Percentiles rank a stretch among this genome's conserved stretches.
Evolutionary conservation across 2,329 filamentous ascomycete species (phyloP).

Genomic region (Aspergillus texensis): DNA sequence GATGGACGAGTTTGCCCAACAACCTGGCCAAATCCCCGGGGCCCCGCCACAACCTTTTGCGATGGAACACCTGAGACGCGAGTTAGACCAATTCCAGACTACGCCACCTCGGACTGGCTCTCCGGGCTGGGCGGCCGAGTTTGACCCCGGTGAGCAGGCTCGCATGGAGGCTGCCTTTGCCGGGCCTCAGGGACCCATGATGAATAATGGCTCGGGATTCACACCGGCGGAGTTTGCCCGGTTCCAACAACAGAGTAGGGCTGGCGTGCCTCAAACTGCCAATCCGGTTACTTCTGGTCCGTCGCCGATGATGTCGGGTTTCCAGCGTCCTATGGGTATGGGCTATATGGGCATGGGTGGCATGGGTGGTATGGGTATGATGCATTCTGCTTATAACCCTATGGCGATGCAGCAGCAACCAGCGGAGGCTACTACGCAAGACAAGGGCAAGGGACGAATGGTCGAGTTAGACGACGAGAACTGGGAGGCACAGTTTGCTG

Average conservation of each 20-base stretch:
- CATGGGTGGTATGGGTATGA: slow-evolving; percentile 57
- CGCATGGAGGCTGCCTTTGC: slow-evolving; percentile 73
- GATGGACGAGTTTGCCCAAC: slow-evolving; percentile 91
- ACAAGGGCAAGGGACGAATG: slow-evolving; percentile 80
- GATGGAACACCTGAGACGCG: slow-evolving; percentile 68
- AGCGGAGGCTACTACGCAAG: slow-evolving; percentile 55
- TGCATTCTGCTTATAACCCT: slow-evolving; percentile 48
- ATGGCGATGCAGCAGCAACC: slow-evolving; percentile 53
- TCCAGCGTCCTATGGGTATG: slow-evolving; percentile 50
- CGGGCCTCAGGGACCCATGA: slow-evolving; percentile 48
- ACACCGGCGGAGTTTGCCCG: slow-evolving; percentile 82
- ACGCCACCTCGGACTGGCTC: slow-evolving; percentile 55
- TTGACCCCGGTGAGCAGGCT: slow-evolving; percentile 64
- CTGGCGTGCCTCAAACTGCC: slow-evolving; percentile 58
- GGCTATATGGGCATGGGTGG: slow-evolving; percentile 47
- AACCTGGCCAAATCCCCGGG: slow-evolving; percentile 64
- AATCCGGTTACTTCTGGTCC: slow-evolving; percentile 59
- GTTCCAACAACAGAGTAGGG: slow-evolving; percentile 75
- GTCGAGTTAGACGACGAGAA: slow-evolving; percentile 91
- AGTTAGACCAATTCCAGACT: slow-evolving; percentile 58
- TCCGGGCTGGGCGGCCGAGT: slow-evolving; percentile 66
- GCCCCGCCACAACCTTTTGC: slow-evolving; percentile 61
- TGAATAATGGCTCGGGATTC: slow-evolving; percentile 62
- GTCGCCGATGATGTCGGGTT: slow-evolving; percentile 63
- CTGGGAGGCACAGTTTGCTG: slow-evolving; percentile 95